Evolutionary conservation across 495 filamentous ascomycete genomes (phyloP).

Genomic region (Neurospora sublineolata): DNA sequence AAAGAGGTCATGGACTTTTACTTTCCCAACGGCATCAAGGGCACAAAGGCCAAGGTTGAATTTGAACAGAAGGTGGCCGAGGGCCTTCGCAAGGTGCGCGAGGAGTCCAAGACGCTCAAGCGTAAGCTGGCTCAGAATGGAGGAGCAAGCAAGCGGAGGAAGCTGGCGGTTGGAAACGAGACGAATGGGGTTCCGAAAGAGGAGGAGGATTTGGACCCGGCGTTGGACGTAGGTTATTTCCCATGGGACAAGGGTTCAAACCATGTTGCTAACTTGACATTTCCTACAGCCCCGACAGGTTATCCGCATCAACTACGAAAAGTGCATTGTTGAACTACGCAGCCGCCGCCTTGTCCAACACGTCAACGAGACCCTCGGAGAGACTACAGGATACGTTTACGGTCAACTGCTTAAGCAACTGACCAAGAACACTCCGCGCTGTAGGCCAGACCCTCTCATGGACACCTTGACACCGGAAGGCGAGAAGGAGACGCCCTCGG

Average conservation of each 20-base stretch:
- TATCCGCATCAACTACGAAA: constrained; percentile 76
- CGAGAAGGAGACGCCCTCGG: constrained; percentile 13
- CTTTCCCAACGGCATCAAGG: constrained; percentile 28
- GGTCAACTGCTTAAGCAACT: constrained; percentile 55
- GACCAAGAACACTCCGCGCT: constrained; percentile 56
- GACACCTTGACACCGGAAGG: constrained; percentile 46
- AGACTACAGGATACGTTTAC: constrained; percentile 63
- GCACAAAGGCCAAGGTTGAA: constrained; percentile 47
- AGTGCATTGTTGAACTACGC: constrained; percentile 68
- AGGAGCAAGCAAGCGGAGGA: constrained; percentile 33
- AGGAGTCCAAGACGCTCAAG: constrained; percentile 35
- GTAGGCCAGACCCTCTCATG: constrained; percentile 42
- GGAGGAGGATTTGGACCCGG: constrained; percentile 30
- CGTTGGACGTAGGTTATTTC: constrained; percentile 22
- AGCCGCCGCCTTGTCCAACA: constrained; percentile 59
- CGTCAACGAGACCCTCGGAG: constrained; percentile 47
- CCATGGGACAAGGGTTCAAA: not conserved
- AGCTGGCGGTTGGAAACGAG: constrained; percentile 25
- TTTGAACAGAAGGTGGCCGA: constrained; percentile 42
- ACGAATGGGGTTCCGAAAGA: constrained; percentile 14
- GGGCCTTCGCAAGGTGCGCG: constrained; percentile 37
- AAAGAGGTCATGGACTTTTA: constrained; percentile 31
- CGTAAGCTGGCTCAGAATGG: constrained; percentile 35
- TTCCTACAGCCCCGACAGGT: constrained; percentile 40
- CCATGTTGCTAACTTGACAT: constrained; percentile 14